Evolutionary conservation across 352 stramenopile species (phyloP).

Genomic region (Pythium guiyangense): DNA sequence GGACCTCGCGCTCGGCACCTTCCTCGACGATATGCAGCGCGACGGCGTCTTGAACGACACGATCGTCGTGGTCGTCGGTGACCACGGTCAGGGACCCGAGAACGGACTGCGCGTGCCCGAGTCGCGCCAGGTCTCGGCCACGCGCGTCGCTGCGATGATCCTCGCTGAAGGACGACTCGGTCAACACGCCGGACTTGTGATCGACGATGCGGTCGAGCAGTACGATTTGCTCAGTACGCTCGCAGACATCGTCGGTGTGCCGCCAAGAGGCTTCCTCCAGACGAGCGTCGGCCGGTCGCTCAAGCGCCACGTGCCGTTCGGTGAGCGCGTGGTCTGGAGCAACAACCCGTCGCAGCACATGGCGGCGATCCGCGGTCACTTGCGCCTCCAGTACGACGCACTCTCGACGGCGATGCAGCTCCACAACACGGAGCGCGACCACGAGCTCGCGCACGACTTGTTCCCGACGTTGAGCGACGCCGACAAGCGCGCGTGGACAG

Average conservation of each 20-base stretch:
- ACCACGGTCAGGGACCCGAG: constrained; percentile 44
- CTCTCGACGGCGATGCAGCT: constrained; percentile 29
- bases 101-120: constrained; percentile 24
- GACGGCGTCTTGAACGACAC: constrained; percentile 44
- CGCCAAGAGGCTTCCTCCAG: too few relatives aligned
- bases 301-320: too few relatives aligned
- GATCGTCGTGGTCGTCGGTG: constrained; percentile 47
- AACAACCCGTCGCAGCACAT: constrained; percentile 53
- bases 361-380: constrained; percentile 28
- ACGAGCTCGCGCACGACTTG: constrained; percentile 31
- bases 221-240: constrained; percentile 40
- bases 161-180: constrained; percentile 32
- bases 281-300: too few relatives aligned
- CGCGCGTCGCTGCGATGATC: constrained; percentile 24
- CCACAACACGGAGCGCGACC: constrained; percentile 32
- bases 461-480: constrained; percentile 16
- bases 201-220: constrained; percentile 28
- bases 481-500: constrained; percentile 16
- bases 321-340: constrained; percentile 35
- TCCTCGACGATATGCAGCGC: constrained; percentile 41
- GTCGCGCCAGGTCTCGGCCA: constrained; percentile 23
- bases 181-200: constrained; percentile 17
- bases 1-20: constrained; percentile 39
- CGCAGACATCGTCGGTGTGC: too few relatives aligned
- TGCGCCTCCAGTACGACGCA: constrained; percentile 39